Percentiles rank a stretch among this genome's conserved stretches.
These are phyloP conservation scores for Podaxis carcinomalis DNA, from an alignment of 768 basidiomycete species.

Conservation along the genomic window DNA sequence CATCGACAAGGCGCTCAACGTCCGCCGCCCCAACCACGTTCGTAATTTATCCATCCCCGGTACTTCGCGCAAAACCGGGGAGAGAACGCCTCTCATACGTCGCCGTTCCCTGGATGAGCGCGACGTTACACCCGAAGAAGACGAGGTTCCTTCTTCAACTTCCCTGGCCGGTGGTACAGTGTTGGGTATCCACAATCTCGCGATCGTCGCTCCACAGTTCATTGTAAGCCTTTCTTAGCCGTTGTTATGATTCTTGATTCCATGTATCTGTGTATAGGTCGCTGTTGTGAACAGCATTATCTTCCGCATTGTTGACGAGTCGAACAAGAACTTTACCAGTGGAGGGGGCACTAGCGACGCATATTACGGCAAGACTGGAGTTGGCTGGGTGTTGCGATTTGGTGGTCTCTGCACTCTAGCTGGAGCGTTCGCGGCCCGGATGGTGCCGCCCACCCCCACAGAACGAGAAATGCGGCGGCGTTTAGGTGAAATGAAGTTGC, in stretches of 20 bases:
- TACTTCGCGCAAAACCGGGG: conserved; percentile 29
- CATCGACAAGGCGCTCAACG: conserved; percentile 15
- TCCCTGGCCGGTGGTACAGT: conserved; percentile 85
- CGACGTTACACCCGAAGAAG: conserved; percentile 33
- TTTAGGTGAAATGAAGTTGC: conserved; percentile 72
- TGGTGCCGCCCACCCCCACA: conserved; percentile 84
- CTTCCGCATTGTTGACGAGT: conserved; percentile 74
- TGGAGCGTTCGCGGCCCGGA: conserved; percentile 74
- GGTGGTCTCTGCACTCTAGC: conserved; percentile 85
- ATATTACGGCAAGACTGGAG: conserved; percentile 82
- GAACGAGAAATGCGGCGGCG: conserved; percentile 87
- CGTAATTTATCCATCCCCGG: conserved; percentile 52
- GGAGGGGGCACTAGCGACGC: conserved; percentile 41
- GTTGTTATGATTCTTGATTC: conserved; percentile 5
- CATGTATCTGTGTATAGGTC: conserved; percentile 44
- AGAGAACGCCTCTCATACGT: conserved; percentile 58
- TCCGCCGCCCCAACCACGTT: conserved; percentile 42
- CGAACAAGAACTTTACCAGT: conserved; percentile 30
- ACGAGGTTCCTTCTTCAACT: conserved; percentile 31
- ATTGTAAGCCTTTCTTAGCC: conserved; percentile 50
- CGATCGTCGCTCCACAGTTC: conserved; percentile 94
- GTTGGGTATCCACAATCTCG: conserved; percentile 91
- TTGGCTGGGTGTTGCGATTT: conserved; percentile 91
- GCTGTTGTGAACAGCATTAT: conserved; percentile 84
- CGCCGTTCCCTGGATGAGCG: conserved; percentile 53